Base-by-base conservation (phyloP, 2,329 filamentous ascomycete species). In the Sporothrix mexicana region DNA sequence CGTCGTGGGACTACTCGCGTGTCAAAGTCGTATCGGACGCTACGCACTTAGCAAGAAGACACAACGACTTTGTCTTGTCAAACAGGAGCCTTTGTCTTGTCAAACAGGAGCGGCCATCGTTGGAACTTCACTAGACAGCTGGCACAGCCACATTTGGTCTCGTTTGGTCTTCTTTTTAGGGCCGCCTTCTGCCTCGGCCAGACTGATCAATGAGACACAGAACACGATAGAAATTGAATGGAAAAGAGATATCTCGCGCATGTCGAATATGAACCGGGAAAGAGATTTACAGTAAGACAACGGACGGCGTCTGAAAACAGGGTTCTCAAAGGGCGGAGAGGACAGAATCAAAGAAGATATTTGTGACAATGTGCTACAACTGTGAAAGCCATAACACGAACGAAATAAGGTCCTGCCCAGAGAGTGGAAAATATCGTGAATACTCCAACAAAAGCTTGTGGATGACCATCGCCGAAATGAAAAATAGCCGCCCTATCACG, bases 121-220 rank as follows among this genome's bases (percentile, higher is more conserved):
- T 36, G 13, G 45, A 64, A n/a, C n/a, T 9, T 43, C 36, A 36
- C 30, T 36, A 36, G 30, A 36, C 15, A 43, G 41, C 61, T 47
- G 13, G 61, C 61, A 47, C 41, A 66, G 61, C 61, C 61, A 23
- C 61, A n/a, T 20, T 47, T 66, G 61, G 61, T 47, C 41, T 66
- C 25, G 10, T 47, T 66, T 57, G 30, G 30, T 36, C 30, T 36
- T 36, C 30, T 6, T 6, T 43, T 62, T 62, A 47, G 61, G 20
- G 61, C 41, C 57, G 36, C 30, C 41, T 5, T 23, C 61, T 47
- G 41, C 41, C 12, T 47, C 61, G 61, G 61, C 57, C 57, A 43
- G 57, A 43, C 57, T 62, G 57, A 62, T 62, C 30, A 62, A 62
- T 43, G 57, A 43, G 57, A 30, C 17, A 36, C 30, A 9, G 10